phyloP scores from a whole-genome alignment of 345 rosid species.

The Clarkia xantiana region DNA sequence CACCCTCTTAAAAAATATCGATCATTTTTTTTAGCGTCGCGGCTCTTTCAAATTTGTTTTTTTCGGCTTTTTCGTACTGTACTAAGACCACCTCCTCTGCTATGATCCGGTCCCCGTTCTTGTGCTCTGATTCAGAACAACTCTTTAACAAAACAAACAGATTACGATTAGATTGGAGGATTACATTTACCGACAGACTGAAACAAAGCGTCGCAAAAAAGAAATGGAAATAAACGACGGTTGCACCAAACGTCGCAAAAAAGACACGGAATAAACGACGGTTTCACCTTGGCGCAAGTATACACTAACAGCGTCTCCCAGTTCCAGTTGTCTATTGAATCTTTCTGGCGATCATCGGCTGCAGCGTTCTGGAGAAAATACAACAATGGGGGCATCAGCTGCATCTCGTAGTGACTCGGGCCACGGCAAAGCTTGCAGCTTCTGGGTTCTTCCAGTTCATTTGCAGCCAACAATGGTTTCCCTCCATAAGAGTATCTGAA shows the following conservation, averaged over 20 bases:
- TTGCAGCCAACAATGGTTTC: constrained; percentile 46
- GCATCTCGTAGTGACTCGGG: constrained; percentile 67
- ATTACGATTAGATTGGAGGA: neutral
- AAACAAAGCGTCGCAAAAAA: neutral
- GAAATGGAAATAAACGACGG: constrained; percentile 1
- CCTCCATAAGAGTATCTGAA: constrained; percentile 40
- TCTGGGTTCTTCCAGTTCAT: constrained; percentile 29
- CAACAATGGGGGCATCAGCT: constrained; percentile 74
- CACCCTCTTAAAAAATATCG: constrained; percentile 24
- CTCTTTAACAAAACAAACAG: constrained; percentile 21
- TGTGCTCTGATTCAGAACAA: constrained; percentile 23
- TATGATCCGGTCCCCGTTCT: constrained; percentile 30
- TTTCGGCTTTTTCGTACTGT: constrained; percentile 39
- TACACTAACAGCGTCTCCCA: constrained; percentile 72
- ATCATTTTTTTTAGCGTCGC: too few species aligned
- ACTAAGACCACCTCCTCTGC: constrained; percentile 42
- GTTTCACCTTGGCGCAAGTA: constrained; percentile 64
- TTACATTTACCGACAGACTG: neutral
- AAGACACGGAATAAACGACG: constrained; percentile 5
- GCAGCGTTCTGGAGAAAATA: constrained; percentile 54
- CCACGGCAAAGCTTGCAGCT: constrained; percentile 45
- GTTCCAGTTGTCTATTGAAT: constrained; percentile 52
- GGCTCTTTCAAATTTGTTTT: too few species aligned
- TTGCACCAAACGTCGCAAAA: constrained; percentile 27
- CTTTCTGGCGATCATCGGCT: constrained; percentile 32